Conservation (phyloP, 495 filamentous ascomycete genomes). For the Tetracladium marchalianum region DNA sequence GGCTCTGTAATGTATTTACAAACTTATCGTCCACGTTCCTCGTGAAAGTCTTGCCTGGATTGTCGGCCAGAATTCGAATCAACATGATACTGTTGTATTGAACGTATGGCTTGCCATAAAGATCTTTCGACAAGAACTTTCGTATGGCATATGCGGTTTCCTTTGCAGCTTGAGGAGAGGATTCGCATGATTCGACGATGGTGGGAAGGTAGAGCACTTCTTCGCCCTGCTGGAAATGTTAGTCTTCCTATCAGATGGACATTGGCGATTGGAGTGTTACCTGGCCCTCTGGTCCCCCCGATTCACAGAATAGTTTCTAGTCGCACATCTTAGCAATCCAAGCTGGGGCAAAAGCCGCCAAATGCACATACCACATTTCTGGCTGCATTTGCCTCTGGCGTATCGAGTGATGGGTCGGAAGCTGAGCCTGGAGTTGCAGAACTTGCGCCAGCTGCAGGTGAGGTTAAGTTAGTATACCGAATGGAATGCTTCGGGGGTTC, state of each 20-base stretch:
- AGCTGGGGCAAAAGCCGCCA: background rate
- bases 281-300: constrained; percentile 50
- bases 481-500: background rate
- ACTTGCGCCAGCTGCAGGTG: background rate
- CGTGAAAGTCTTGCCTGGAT: constrained; percentile 84
- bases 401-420: constrained; percentile 28
- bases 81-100: constrained; percentile 98
- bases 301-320: constrained; percentile 65
- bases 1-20: constrained; percentile 59
- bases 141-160: constrained; percentile 69
- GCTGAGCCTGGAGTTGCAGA: background rate
- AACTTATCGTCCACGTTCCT: constrained; percentile 79
- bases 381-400: constrained; percentile 47
- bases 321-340: background rate
- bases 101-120: constrained; percentile 48
- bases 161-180: constrained; percentile 72
- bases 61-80: constrained; percentile 81
- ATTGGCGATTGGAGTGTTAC: constrained; percentile 28
- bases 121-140: constrained; percentile 67
- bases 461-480: background rate
- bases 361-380: constrained; percentile 38
- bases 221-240: constrained; percentile 44
- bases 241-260: background rate
- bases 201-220: constrained; percentile 89
- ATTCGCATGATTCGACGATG: constrained; percentile 93